Percentiles rank a stretch among this genome's conserved stretches.
phyloP scores from a whole-genome alignment of 768 basidiomycete species.

The Phaeotremella fagi region DNA sequence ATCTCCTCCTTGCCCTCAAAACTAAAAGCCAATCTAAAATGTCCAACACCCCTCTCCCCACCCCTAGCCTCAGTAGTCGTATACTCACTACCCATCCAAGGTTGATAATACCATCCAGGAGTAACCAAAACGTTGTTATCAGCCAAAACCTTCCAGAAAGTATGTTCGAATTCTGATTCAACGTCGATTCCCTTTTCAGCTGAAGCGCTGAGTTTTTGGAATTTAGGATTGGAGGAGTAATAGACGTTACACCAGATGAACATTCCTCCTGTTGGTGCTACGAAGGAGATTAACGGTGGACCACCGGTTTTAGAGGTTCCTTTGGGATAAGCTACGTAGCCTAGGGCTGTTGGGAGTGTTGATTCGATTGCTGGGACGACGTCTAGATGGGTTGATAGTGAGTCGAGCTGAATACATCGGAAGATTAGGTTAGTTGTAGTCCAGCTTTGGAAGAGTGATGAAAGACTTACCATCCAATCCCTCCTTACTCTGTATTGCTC shows the following conservation, averaged over 20 bases:
- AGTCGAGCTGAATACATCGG: not conserved
- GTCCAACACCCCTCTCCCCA: conserved; percentile 2
- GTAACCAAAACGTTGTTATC: conserved; percentile 5
- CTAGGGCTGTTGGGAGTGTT: not conserved
- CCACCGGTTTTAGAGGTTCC: conserved; percentile 17
- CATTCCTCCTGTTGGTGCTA: conserved; percentile 71
- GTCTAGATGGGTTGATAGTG: conserved; percentile 1
- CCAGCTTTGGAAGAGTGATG: not conserved
- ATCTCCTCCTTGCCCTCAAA: conserved; percentile 3
- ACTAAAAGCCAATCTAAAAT: conserved; percentile 9
- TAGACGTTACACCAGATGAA: conserved; percentile 50
- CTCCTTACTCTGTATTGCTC: conserved; percentile 30
- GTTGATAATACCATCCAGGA: conserved; percentile 9
- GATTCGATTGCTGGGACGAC: conserved; percentile 2
- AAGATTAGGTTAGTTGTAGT: not conserved
- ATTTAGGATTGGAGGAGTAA: conserved; percentile 3
- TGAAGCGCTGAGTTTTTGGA: not conserved
- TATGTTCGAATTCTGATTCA: conserved; percentile 1
- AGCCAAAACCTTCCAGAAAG: conserved; percentile 3
- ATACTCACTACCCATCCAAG: conserved; percentile 5
- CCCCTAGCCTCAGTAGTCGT: not conserved
- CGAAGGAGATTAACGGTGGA: conserved; percentile 57
- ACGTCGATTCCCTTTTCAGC: not conserved
- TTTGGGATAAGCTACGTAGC: conserved; percentile 5
- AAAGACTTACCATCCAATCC: conserved; percentile 19